These are phyloP conservation scores for Astrothelium subdiscretum DNA, from an alignment of 495 filamentous ascomycete species.

Conservation along the genomic window DNA sequence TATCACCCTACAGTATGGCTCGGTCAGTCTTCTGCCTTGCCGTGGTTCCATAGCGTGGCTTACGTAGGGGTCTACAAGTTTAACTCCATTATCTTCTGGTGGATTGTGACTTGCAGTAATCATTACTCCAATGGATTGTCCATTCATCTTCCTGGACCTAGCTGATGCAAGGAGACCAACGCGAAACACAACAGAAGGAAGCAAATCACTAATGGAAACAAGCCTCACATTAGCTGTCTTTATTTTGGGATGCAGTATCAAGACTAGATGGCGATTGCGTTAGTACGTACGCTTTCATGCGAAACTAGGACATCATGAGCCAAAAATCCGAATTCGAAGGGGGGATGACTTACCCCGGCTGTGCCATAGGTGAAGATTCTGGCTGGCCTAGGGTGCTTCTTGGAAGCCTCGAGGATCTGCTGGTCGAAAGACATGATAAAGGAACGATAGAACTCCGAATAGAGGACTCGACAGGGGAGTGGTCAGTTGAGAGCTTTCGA, in stretches of 20 bases:
- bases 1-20: slow-evolving; percentile 55
- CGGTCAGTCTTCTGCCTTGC: too few relatives aligned
- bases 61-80: slow-evolving; percentile 89
- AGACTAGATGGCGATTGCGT: slow-evolving; percentile 22
- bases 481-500: neutral
- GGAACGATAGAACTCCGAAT: neutral
- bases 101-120: slow-evolving; percentile 98
- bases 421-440: neutral
- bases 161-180: slow-evolving; percentile 81
- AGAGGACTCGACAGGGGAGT: neutral
- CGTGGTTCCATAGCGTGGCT: too few relatives aligned
- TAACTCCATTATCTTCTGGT: slow-evolving; percentile 93
- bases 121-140: slow-evolving; percentile 94
- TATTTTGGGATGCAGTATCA: neutral
- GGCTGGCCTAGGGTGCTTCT: slow-evolving; percentile 60
- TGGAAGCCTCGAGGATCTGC: slow-evolving; percentile 38
- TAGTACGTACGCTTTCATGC: slow-evolving; percentile 60
- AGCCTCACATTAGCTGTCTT: neutral
- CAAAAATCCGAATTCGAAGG: neutral
- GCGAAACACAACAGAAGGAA: slow-evolving; percentile 85
- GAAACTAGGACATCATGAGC: slow-evolving; percentile 43
- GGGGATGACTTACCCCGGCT: slow-evolving; percentile 56
- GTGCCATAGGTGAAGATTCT: slow-evolving; percentile 85
- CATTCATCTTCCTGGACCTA: slow-evolving; percentile 78
- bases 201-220: slow-evolving; percentile 30